These are phyloP conservation scores for Pseudovirgaria hyperparasitica DNA, from an alignment of 2,329 filamentous ascomycete species.

Conservation along the genomic window DNA sequence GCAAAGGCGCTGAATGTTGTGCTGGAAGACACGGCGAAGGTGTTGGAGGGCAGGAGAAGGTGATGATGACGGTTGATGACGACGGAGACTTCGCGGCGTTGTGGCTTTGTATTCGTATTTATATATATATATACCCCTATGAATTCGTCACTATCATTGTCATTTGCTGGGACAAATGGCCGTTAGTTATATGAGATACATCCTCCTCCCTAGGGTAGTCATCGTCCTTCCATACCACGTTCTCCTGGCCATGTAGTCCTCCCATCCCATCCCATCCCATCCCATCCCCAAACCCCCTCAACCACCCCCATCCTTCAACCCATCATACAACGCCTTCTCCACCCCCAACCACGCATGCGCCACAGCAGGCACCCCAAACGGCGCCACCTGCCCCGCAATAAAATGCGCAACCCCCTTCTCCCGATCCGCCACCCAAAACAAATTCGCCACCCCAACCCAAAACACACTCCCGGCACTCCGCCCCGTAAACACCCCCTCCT, in stretches of 20 bases:
- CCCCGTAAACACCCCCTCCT: slow-evolving; percentile 35
- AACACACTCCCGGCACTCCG: slow-evolving; percentile 37
- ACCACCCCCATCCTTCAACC: slow-evolving; percentile 12
- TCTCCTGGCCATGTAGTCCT: too few species aligned
- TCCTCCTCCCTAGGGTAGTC: too few species aligned
- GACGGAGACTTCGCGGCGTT: too few species aligned
- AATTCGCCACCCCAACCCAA: slow-evolving; percentile 49
- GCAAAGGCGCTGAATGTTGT: slow-evolving; percentile 20
- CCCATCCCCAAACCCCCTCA: too few species aligned
- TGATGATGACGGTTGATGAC: too few species aligned
- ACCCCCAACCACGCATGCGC: slow-evolving; percentile 19
- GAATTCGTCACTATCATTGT: too few species aligned
- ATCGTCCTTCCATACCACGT: too few species aligned
- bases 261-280: too few species aligned
- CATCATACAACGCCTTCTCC: slow-evolving; percentile 25
- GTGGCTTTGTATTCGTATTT: too few species aligned
- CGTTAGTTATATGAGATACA: too few species aligned
- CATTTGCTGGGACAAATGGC: too few species aligned
- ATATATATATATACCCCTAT: too few species aligned
- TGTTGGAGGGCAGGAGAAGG: slow-evolving; percentile 23
- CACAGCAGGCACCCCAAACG: slow-evolving; percentile 21
- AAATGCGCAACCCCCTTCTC: slow-evolving; percentile 42
- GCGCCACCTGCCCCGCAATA: slow-evolving; percentile 19
- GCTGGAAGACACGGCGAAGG: slow-evolving; percentile 20
- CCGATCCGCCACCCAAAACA: slow-evolving; percentile 51